Evolutionary conservation across 768 basidiomycete species (phyloP).

Genomic region (Boletus barrowsii): DNA sequence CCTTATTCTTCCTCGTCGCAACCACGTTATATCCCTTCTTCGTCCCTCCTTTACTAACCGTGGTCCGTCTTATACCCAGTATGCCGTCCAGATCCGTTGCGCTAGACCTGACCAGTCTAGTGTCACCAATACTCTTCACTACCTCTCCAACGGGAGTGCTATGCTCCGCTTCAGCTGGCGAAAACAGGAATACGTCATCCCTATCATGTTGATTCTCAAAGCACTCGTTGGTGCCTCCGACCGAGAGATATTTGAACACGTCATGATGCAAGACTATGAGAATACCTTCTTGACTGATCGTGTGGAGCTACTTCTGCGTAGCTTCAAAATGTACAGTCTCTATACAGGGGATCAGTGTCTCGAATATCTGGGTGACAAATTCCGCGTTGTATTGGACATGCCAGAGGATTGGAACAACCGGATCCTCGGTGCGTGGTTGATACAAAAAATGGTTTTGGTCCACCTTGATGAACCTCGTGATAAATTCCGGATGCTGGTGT

Average conservation of each 20-base stretch:
- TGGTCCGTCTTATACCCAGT: conserved; percentile 91
- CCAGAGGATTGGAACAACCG: conserved; percentile 93
- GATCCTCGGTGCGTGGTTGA: conserved; percentile 75
- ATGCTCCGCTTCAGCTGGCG: conserved; percentile 96
- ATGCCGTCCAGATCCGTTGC: conserved; percentile 93
- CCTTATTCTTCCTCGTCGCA: conserved; percentile 91
- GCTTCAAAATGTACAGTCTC: conserved; percentile 91
- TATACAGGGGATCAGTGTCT: conserved; percentile 88
- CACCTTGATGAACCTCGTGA: conserved; percentile 85
- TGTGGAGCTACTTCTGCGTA: conserved; percentile 88
- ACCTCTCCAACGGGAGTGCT: conserved; percentile 94
- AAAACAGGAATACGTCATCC: conserved; percentile 97
- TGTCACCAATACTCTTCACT: conserved; percentile 95
- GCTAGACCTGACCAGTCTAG: conserved; percentile 92
- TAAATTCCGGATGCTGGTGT: conserved; percentile 95
- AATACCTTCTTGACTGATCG: conserved; percentile 98
- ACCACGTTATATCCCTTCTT: conserved; percentile 90
- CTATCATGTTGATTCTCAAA: conserved; percentile 94
- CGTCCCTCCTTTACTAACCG: conserved; percentile 90
- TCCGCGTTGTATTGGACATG: conserved; percentile 83
- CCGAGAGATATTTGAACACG: conserved; percentile 93
- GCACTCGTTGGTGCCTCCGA: conserved; percentile 89
- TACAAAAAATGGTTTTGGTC: conserved; percentile 85
- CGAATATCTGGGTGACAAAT: conserved; percentile 95
- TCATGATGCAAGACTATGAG: conserved; percentile 95